These are phyloP conservation scores for Colletotrichum musicola DNA, from an alignment of 2,329 filamentous ascomycete genomes.

Conservation along the genomic window DNA sequence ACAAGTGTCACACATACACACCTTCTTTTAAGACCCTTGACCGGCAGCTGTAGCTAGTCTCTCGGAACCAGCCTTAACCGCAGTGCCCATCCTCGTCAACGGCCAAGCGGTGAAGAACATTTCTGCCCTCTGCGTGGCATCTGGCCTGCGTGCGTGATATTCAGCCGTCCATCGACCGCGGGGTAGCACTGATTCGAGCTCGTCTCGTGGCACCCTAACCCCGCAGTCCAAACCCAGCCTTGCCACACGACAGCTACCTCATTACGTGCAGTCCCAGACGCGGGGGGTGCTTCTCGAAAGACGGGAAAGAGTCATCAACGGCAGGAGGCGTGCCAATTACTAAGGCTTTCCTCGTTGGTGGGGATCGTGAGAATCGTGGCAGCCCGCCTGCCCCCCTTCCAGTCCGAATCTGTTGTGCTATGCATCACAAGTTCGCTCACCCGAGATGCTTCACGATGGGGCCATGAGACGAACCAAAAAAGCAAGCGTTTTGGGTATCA, in stretches of 20 bases:
- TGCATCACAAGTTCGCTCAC: neutral
- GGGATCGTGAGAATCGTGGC: too few species aligned
- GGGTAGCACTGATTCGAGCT: neutral
- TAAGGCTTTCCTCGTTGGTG: neutral
- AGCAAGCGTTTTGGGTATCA: constrained; percentile 30
- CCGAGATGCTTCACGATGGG: neutral
- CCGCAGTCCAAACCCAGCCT: constrained; percentile 10
- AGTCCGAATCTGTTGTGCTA: neutral
- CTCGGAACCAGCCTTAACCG: constrained; percentile 18
- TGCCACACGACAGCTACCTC: constrained; percentile 1
- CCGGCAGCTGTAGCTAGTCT: constrained; percentile 11
- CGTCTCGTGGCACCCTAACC: neutral
- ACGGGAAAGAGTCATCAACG: constrained; percentile 14
- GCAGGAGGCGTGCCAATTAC: neutral
- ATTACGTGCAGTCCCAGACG: constrained; percentile 33
- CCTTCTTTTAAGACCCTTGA: neutral
- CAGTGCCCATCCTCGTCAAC: neutral
- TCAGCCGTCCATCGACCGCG: neutral
- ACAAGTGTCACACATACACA: neutral
- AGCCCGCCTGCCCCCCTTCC: too few species aligned
- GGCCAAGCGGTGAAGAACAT: constrained; percentile 22
- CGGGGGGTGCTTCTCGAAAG: constrained; percentile 17
- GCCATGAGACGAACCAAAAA: constrained; percentile 9
- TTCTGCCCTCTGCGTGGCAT: too few species aligned
- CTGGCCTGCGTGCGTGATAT: neutral